Evolutionary conservation across 495 filamentous ascomycete genomes (phyloP).

Genomic region (Penicillium argentinense): DNA sequence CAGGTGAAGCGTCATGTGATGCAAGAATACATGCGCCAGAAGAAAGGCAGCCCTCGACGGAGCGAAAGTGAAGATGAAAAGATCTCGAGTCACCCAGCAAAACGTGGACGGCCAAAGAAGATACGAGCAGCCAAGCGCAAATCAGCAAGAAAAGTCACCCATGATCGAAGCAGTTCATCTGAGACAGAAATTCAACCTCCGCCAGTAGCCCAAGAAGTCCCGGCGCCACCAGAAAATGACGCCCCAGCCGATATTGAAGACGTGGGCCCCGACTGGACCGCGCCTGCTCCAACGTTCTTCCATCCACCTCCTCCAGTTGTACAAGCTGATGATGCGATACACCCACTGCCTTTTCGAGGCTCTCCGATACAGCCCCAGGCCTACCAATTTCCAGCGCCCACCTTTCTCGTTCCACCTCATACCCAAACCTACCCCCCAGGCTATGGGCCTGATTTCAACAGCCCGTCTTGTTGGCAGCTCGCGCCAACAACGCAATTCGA

Average conservation of each 20-base stretch:
- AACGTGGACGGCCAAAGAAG: conserved; percentile 24
- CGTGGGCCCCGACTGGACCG: neutral
- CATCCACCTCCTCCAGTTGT: neutral
- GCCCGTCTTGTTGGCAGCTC: conserved; percentile 16
- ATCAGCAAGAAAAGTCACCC: conserved; percentile 1
- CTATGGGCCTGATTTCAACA: no score
- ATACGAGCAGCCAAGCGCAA: conserved; percentile 9
- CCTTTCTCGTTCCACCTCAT: neutral
- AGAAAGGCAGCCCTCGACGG: conserved; percentile 26
- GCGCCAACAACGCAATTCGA: conserved; percentile 16
- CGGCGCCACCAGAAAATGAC: no score
- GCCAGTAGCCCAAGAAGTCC: conserved; percentile 1
- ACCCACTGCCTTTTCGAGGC: conserved; percentile 1
- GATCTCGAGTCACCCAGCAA: neutral
- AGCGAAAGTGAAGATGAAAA: conserved; percentile 21
- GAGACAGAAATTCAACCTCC: neutral
- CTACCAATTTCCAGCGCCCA: neutral
- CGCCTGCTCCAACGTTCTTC: neutral
- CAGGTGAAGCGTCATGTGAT: conserved; percentile 49
- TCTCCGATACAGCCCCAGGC: conserved; percentile 5
- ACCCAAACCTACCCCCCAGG: conserved; percentile 14
- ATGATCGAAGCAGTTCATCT: neutral
- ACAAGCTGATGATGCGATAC: neutral
- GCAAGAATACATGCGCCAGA: conserved; percentile 49
- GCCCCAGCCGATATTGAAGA: conserved; percentile 5